Percentiles rank a stretch among this genome's conserved stretches.
Conservation (phyloP, 176 grass and related monocot genomes). For the Musa acuminata region DNA sequence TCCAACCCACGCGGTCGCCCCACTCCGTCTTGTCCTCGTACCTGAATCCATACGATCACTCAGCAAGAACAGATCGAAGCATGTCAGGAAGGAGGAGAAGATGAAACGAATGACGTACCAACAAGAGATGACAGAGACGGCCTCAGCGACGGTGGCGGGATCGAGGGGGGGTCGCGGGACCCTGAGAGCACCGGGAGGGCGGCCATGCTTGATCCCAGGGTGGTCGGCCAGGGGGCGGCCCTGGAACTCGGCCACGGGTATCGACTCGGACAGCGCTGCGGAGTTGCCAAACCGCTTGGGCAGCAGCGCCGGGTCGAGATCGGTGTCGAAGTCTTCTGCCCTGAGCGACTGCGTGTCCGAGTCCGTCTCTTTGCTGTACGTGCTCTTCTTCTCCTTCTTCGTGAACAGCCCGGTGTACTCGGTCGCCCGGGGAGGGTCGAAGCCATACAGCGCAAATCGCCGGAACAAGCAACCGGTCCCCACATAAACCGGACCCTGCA, state of each 20-base stretch:
- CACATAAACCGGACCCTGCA: conserved; percentile 83
- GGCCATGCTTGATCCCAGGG: conserved; percentile 58
- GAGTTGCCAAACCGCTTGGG: conserved; percentile 88
- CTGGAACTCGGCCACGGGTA: conserved; percentile 85
- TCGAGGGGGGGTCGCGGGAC: conserved; percentile 56
- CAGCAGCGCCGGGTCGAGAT: conserved; percentile 49
- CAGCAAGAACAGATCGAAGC: background rate
- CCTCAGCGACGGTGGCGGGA: conserved; percentile 73
- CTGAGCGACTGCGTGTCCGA: conserved; percentile 47
- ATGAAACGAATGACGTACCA: conserved; percentile 9
- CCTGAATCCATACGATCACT: background rate
- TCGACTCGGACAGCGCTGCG: conserved; percentile 56
- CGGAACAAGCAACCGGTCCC: conserved; percentile 88
- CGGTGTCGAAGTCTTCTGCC: conserved; percentile 63
- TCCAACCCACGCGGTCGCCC: conserved; percentile 96
- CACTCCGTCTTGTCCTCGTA: conserved; percentile 99
- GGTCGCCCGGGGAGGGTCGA: conserved; percentile 70
- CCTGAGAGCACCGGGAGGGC: conserved; percentile 61
- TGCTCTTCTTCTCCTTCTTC: conserved; percentile 70
- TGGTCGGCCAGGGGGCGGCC: conserved; percentile 73
- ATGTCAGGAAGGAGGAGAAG: background rate
- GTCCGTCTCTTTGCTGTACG: conserved; percentile 35
- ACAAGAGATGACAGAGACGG: conserved; percentile 80
- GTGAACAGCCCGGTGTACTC: conserved; percentile 60
- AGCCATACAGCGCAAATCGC: conserved; percentile 85